Evolutionary conservation across 768 basidiomycete species (phyloP).

Genomic region (Suillus weaverae): DNA sequence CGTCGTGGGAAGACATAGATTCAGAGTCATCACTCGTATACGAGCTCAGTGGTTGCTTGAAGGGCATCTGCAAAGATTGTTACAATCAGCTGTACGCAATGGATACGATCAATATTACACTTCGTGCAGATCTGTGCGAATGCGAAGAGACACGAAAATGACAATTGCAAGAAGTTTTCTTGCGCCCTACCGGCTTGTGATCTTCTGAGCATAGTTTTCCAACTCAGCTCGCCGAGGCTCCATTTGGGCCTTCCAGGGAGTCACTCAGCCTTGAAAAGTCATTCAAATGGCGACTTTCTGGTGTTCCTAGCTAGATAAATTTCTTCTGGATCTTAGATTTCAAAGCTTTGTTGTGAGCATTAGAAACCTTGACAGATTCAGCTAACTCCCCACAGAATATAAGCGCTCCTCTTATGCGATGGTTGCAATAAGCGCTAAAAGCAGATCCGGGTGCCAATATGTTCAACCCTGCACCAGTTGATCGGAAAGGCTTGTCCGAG

Average conservation of each 20-base stretch:
- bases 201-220: not conserved
- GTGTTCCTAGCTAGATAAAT: not conserved
- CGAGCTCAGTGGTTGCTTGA: not conserved
- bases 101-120: not conserved
- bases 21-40: not conserved
- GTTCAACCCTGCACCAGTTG: not conserved
- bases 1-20: not conserved
- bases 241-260: not conserved
- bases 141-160: not conserved
- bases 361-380: not conserved
- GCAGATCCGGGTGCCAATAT: not conserved
- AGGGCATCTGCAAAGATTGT: not conserved
- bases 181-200: not conserved
- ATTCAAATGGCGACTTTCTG: not conserved
- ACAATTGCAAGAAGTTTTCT: not conserved
- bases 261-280: not conserved
- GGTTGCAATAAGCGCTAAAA: not conserved
- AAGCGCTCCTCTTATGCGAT: not conserved
- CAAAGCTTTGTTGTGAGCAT: not conserved
- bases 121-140: conserved; percentile 1
- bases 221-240: not conserved
- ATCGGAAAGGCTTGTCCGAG: not conserved
- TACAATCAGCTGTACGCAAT: not conserved
- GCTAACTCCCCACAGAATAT: not conserved
- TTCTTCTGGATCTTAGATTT: not conserved